Conservation (phyloP, 345 rosid genomes). For the Euphorbia lathyris region DNA sequence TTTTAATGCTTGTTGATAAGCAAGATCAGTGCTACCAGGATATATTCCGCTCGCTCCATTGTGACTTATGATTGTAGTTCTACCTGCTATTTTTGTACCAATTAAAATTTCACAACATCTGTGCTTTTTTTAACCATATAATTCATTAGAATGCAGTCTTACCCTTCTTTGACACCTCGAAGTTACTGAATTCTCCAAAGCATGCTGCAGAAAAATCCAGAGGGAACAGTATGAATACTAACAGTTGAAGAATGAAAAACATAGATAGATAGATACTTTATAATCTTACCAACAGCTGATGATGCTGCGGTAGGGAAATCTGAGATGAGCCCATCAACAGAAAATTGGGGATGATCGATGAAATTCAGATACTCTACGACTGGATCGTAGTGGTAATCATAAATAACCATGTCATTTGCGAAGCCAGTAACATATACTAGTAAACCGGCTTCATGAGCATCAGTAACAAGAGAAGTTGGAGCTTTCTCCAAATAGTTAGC, state of each 20-base stretch:
- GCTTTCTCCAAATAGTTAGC: conserved; percentile 47
- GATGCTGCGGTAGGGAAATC: conserved; percentile 87
- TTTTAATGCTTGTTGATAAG: conserved; percentile 68
- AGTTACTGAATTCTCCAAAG: conserved; percentile 35
- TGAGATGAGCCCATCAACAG: conserved; percentile 76
- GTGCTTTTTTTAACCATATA: too few relatives aligned
- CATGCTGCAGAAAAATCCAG: conserved; percentile 50
- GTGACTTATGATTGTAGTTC: conserved; percentile 56
- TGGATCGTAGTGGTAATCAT: conserved; percentile 74
- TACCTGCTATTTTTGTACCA: conserved; percentile 20
- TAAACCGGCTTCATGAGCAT: conserved; percentile 75
- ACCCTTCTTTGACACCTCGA: conserved; percentile 36
- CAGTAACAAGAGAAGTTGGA: conserved; percentile 57
- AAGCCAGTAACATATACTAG: conserved; percentile 76
- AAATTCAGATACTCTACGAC: conserved; percentile 62
- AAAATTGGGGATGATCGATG: conserved; percentile 47
- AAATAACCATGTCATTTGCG: conserved; percentile 59
- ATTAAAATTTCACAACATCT: too few relatives aligned
- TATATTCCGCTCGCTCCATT: conserved; percentile 86
- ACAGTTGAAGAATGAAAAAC: neutral
- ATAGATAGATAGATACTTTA: neutral
- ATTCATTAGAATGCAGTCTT: conserved; percentile 7
- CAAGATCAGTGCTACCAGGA: conserved; percentile 79
- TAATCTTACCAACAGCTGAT: conserved; percentile 53
- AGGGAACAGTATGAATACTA: conserved; percentile 4